Evolutionary conservation across 2,329 filamentous ascomycete species (phyloP).

Genomic region (Paecilomyces dactylethromorphus): DNA sequence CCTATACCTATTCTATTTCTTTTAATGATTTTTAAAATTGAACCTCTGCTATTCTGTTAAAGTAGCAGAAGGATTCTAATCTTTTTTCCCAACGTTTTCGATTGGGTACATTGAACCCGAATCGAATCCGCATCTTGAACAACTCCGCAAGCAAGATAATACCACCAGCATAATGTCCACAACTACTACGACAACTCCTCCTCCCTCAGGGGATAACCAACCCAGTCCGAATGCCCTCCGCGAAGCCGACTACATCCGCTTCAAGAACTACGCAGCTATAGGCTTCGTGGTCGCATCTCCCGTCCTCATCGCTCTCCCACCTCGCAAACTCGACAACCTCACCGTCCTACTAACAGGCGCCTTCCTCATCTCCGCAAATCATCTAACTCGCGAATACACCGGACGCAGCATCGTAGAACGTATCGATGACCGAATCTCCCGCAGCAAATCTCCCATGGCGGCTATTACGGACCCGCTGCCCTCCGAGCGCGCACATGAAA

Average conservation of each 20-base stretch:
- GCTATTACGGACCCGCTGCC: constrained; percentile 17
- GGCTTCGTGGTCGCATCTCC: constrained; percentile 30
- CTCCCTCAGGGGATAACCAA: constrained; percentile 1
- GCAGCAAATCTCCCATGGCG: constrained; percentile 13
- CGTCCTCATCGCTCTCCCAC: constrained; percentile 19
- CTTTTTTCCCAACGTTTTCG: background rate
- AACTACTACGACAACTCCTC: constrained; percentile 3
- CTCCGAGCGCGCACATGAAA: constrained; percentile 25
- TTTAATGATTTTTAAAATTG: background rate
- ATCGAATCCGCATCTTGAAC: background rate
- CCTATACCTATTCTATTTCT: background rate
- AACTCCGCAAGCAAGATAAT: background rate
- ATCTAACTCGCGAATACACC: constrained; percentile 30
- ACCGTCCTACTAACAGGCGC: constrained; percentile 30
- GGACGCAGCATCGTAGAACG: constrained; percentile 28
- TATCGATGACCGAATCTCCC: constrained; percentile 19
- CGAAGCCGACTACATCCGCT: constrained; percentile 30
- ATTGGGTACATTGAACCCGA: background rate
- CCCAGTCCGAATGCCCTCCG: constrained; percentile 12
- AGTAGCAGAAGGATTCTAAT: background rate
- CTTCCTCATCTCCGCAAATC: constrained; percentile 23
- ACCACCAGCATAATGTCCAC: constrained; percentile 1
- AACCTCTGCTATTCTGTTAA: background rate
- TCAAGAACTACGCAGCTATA: constrained; percentile 34
- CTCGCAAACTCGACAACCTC: constrained; percentile 31